A percentile compares a stretch with the other conserved stretches of the same genome.
Evolutionary conservation across 768 basidiomycete species (phyloP).

Genomic region (Boletus tomentosulus): DNA sequence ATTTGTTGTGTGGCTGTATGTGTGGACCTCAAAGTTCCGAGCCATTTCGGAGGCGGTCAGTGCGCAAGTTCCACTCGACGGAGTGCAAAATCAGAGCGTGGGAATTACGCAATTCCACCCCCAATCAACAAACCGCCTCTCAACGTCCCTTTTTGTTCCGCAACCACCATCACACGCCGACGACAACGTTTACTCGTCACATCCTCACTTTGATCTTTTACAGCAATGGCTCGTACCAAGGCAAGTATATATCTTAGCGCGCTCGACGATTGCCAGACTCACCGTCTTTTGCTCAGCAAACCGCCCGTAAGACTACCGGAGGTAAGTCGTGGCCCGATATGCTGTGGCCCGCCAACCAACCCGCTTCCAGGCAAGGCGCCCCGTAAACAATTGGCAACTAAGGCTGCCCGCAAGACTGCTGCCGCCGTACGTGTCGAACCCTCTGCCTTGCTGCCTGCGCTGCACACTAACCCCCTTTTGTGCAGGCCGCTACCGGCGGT

Average conservation of each 20-base stretch:
- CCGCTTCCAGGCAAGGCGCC: constrained; percentile 69
- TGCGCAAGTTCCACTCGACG: constrained; percentile 24
- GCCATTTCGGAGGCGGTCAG: constrained; percentile 23
- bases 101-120: constrained; percentile 22
- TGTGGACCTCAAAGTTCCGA: constrained; percentile 15
- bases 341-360: constrained; percentile 20
- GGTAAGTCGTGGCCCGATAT: constrained; percentile 45
- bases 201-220: constrained; percentile 2
- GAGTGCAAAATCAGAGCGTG: constrained; percentile 30
- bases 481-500: constrained; percentile 81
- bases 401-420: constrained; percentile 89
- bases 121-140: constrained; percentile 22
- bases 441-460: background rate
- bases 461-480: constrained; percentile 6
- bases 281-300: constrained; percentile 60
- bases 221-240: constrained; percentile 84
- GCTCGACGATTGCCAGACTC: background rate
- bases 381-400: constrained; percentile 93
- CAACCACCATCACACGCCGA: constrained; percentile 28
- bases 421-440: constrained; percentile 46
- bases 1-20: background rate
- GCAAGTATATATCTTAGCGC: constrained; percentile 32
- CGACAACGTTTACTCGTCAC: constrained; percentile 1
- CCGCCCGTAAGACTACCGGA: constrained; percentile 98
- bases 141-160: constrained; percentile 19